A percentile compares a stretch with the other conserved stretches of the same genome.
These are phyloP conservation scores for Yamadazyma atlantica DNA, from an alignment of 1,139 yeast genomes.

Conservation along the genomic window DNA sequence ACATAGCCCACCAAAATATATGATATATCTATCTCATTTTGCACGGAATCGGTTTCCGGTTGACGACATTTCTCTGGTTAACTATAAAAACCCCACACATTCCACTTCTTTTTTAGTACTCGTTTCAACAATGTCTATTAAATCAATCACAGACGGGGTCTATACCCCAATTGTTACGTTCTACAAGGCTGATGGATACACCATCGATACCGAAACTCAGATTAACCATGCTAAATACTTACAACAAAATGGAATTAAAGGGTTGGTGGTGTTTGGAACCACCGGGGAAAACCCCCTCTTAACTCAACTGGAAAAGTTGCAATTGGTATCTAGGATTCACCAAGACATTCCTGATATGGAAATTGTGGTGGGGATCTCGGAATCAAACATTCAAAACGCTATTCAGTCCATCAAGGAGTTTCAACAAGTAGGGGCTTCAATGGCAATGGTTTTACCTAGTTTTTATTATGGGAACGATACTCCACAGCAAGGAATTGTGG, in stretches of 20 bases:
- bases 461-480: constrained; percentile 42
- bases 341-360: constrained; percentile 31
- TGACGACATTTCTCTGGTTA: not conserved
- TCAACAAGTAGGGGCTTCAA: constrained; percentile 41
- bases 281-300: constrained; percentile 47
- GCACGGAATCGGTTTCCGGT: not conserved
- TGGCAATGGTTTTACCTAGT: constrained; percentile 43
- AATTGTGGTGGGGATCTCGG: constrained; percentile 43
- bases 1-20: not conserved
- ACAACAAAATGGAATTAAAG: constrained; percentile 23
- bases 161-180: constrained; percentile 39
- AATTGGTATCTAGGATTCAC: constrained; percentile 27
- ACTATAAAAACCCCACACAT: not conserved
- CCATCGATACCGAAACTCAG: constrained; percentile 29
- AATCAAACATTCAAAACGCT: constrained; percentile 35
- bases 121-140: constrained; percentile 4
- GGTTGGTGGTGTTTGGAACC: constrained; percentile 28
- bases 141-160: constrained; percentile 13
- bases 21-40: too few relatives aligned
- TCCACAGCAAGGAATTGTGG: constrained; percentile 40
- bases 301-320: constrained; percentile 36
- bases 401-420: constrained; percentile 32
- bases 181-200: constrained; percentile 24
- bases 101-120: not conserved
- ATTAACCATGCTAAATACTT: constrained; percentile 30